A percentile compares a stretch with the other conserved stretches of the same genome.
phyloP scores from a whole-genome alignment of 1,139 yeast genomes.

The Magnusiomyces sp. region DNA sequence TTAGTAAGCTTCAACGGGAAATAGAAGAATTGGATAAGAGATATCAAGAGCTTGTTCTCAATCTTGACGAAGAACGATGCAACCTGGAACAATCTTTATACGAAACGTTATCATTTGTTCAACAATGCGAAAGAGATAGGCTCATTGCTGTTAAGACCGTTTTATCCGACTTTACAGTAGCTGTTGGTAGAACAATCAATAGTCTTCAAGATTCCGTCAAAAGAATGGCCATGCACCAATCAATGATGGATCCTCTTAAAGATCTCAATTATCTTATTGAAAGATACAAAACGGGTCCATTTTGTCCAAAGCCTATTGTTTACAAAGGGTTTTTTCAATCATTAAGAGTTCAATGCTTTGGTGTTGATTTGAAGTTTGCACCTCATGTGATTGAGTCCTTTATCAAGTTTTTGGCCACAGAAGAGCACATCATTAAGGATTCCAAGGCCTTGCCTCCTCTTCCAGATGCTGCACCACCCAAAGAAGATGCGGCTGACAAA shows the following conservation, averaged over 20 bases:
- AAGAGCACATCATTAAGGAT: neutral
- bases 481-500: neutral
- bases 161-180: slow-evolving; percentile 52
- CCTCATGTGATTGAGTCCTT: neutral
- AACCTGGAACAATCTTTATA: slow-evolving; percentile 59
- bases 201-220: slow-evolving; percentile 29
- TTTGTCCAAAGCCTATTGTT: slow-evolving; percentile 58
- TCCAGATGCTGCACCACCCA: neutral
- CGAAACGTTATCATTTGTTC: slow-evolving; percentile 62
- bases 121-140: slow-evolving; percentile 69
- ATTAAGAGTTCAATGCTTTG: slow-evolving; percentile 60
- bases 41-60: slow-evolving; percentile 47
- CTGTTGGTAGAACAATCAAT: slow-evolving; percentile 41
- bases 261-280: slow-evolving; percentile 56
- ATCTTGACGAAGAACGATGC: slow-evolving; percentile 57
- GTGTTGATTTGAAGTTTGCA: slow-evolving; percentile 55
- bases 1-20: slow-evolving; percentile 21
- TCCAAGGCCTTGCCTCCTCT: neutral
- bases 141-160: slow-evolving; percentile 59
- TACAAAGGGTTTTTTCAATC: slow-evolving; percentile 64
- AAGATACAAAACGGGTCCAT: slow-evolving; percentile 59
- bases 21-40: slow-evolving; percentile 41
- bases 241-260: slow-evolving; percentile 50
- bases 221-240: slow-evolving; percentile 46
- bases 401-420: neutral